Percentiles rank a stretch among this genome's conserved stretches.
These are phyloP conservation scores for Ambrosia trifida DNA, from an alignment of 129 eudicot genomes.

Conservation along the genomic window DNA sequence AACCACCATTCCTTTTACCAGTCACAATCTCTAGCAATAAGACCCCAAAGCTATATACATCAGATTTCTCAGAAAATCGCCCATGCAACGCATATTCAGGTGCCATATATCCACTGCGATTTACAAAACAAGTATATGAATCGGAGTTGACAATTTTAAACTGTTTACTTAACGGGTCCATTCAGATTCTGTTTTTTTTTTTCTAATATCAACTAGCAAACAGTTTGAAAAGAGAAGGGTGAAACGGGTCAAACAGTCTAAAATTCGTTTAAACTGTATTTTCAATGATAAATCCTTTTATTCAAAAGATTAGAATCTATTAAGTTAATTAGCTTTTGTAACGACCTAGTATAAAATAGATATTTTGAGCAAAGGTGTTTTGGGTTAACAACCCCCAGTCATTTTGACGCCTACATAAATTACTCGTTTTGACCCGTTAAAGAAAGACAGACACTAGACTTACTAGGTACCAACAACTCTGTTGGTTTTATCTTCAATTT, in stretches of 20 bases:
- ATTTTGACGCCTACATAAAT: not conserved
- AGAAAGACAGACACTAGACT: slow-evolving; percentile 11
- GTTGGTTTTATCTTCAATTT: slow-evolving; percentile 37
- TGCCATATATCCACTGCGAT: slow-evolving; percentile 38
- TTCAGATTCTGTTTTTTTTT: not conserved
- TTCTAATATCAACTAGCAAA: not conserved
- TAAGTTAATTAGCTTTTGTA: no score
- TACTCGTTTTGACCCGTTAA: not conserved
- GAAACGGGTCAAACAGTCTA: not conserved
- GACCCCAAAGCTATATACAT: slow-evolving; percentile 33
- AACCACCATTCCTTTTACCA: slow-evolving; percentile 29
- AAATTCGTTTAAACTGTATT: not conserved
- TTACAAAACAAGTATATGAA: slow-evolving; percentile 12
- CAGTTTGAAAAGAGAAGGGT: not conserved
- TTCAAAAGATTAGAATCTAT: no score
- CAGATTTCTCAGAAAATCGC: slow-evolving; percentile 31
- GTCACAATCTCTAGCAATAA: slow-evolving; percentile 36
- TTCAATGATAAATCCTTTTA: not conserved
- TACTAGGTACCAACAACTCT: slow-evolving; percentile 45
- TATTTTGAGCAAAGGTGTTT: no score
- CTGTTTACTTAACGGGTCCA: slow-evolving; percentile 2
- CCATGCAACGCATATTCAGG: slow-evolving; percentile 40
- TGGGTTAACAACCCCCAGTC: no score
- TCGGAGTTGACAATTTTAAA: not conserved
- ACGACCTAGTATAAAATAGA: no score